Percentiles rank a stretch among this genome's conserved stretches.
Evolutionary conservation across 2,329 filamentous ascomycete species (phyloP).

Genomic region (Colletotrichum scovillei): DNA sequence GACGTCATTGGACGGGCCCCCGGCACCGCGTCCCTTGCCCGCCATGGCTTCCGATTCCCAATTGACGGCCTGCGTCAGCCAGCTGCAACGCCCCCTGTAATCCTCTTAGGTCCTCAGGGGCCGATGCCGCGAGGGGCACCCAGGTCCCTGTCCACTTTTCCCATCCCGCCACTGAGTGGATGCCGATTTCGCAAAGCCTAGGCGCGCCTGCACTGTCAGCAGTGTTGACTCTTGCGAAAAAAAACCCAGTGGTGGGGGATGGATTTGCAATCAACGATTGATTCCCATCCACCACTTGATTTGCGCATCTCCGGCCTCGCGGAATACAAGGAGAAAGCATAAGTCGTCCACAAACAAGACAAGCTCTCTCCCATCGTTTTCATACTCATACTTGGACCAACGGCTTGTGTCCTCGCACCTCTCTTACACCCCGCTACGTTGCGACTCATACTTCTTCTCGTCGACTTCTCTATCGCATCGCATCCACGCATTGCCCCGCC

Average conservation of each 20-base stretch:
- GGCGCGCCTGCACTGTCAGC: background rate
- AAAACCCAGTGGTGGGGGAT: conserved; percentile 34
- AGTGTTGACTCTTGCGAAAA: conserved; percentile 9
- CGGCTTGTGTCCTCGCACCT: background rate
- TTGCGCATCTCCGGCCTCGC: conserved; percentile 35
- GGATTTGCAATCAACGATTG: conserved; percentile 36
- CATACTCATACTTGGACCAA: background rate
- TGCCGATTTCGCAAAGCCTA: conserved; percentile 33
- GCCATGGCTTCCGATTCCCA: background rate
- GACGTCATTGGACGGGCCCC: conserved; percentile 32
- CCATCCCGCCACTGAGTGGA: conserved; percentile 21
- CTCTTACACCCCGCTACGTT: background rate
- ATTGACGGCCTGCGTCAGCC: background rate
- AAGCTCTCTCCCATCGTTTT: background rate
- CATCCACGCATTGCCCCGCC: conserved; percentile 6
- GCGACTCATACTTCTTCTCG: background rate
- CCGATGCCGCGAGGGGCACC: conserved; percentile 25
- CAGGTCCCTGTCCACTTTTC: background rate
- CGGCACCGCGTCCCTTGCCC: conserved; percentile 7
- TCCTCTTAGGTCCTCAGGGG: background rate
- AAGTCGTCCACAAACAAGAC: background rate
- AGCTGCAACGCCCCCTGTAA: conserved; percentile 9
- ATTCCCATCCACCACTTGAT: background rate
- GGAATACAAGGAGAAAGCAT: background rate
- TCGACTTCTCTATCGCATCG: background rate